A percentile compares a stretch with the other conserved stretches of the same genome.
These are phyloP conservation scores for Nicotiana tabacum DNA, from an alignment of 257 asterid genomes.

Conservation along the genomic window DNA sequence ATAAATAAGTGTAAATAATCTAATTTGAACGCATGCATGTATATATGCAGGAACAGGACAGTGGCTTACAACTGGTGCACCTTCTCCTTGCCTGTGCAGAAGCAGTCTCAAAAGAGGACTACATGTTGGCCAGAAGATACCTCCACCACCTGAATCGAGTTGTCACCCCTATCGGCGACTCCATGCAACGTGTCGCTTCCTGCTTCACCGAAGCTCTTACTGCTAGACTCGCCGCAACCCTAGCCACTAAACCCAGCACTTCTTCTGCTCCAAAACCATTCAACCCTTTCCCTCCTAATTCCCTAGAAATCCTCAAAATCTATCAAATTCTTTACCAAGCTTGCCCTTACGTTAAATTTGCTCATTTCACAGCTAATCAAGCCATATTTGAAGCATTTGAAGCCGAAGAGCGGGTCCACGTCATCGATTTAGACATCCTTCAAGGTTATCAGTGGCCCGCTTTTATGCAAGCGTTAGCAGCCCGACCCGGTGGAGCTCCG, in stretches of 20 bases:
- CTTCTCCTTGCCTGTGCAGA: constrained; percentile 81
- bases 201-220: constrained; percentile 71
- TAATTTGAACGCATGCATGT: not conserved
- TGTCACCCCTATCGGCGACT: constrained; percentile 66
- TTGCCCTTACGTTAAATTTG: constrained; percentile 78
- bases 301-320: constrained; percentile 70
- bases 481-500: constrained; percentile 81
- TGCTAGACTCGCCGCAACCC: constrained; percentile 60
- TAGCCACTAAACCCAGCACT: constrained; percentile 50
- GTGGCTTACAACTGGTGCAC: constrained; percentile 78
- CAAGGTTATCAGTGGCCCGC: constrained; percentile 97
- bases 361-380: constrained; percentile 84
- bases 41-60: constrained; percentile 49
- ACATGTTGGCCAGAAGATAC: constrained; percentile 69
- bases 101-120: constrained; percentile 79
- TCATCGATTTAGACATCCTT: constrained; percentile 77
- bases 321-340: constrained; percentile 88
- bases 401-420: constrained; percentile 66
- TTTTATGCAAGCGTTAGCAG: constrained; percentile 85
- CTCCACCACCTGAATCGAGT: constrained; percentile 68
- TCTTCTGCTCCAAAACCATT: constrained; percentile 40
- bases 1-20: not conserved
- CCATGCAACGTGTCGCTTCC: constrained; percentile 86
- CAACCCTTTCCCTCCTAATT: constrained; percentile 66
- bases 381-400: constrained; percentile 85